A percentile compares a stretch with the other conserved stretches of the same genome.
phyloP scores from a whole-genome alignment of 1,139 yeast genomes.

The Yamadazyma blattariae region DNA sequence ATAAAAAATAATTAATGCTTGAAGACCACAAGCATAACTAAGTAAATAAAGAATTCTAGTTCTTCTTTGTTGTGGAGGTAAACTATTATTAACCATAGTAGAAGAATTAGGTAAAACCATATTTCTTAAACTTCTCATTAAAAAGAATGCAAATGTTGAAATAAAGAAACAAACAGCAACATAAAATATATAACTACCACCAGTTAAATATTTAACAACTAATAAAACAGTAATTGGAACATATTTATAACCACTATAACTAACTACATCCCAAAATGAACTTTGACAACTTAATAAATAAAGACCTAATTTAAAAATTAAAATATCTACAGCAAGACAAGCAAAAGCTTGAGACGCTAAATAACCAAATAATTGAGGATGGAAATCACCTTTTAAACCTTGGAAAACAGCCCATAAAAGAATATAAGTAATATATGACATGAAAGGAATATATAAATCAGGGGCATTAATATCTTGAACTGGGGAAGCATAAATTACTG shows the following conservation, averaged over 20 bases:
- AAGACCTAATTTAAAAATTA: conserved; percentile 43
- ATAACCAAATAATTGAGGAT: conserved; percentile 88
- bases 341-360: conserved; percentile 91
- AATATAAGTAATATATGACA: conserved; percentile 89
- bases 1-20: conserved; percentile 46
- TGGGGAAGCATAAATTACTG: conserved; percentile 67
- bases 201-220: conserved; percentile 43
- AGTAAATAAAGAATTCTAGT: conserved; percentile 85
- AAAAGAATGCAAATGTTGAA: conserved; percentile 59
- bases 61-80: conserved; percentile 68
- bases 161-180: conserved; percentile 40
- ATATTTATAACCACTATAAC: conserved; percentile 94
- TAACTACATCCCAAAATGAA: conserved; percentile 73
- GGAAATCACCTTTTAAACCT: conserved; percentile 88
- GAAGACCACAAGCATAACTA: conserved; percentile 80
- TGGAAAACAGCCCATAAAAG: conserved; percentile 80
- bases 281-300: conserved; percentile 51
- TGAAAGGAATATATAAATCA: conserved; percentile 90
- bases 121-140: conserved; percentile 81
- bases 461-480: conserved; percentile 89
- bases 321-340: conserved; percentile 67
- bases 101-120: conserved; percentile 62
- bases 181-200: conserved; percentile 35
- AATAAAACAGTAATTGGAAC: conserved; percentile 67
- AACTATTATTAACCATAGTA: conserved; percentile 41